Percentiles rank a stretch among this genome's conserved stretches.
phyloP scores from a whole-genome alignment of 1,284 basidiomycete genomes.

The Pyrrhoderma lamaoense region DNA sequence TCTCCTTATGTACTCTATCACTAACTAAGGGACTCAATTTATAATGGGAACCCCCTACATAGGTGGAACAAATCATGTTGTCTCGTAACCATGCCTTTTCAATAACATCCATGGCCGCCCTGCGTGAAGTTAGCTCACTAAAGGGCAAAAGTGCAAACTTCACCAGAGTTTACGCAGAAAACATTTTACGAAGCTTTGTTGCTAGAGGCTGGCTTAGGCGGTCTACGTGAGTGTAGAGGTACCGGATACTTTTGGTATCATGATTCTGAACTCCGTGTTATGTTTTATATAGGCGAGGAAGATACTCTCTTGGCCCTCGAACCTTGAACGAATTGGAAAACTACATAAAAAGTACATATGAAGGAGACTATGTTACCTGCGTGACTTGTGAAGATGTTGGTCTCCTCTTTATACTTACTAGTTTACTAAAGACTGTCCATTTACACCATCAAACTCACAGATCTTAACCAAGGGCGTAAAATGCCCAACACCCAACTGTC shows the following conservation, averaged over 20 bases:
- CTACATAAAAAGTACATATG: constrained; percentile 72
- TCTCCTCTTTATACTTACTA: constrained; percentile 1
- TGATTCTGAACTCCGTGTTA: no score
- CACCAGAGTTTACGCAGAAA: constrained; percentile 69
- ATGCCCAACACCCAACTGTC: constrained; percentile 59
- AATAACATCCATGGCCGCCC: constrained; percentile 66
- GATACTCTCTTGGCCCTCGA: constrained; percentile 73
- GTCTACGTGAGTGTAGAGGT: constrained; percentile 72
- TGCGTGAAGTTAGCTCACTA: constrained; percentile 58
- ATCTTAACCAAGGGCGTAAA: constrained; percentile 60
- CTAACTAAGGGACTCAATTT: background rate
- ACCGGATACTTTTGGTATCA: no score
- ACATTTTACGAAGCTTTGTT: constrained; percentile 70
- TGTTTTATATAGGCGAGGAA: constrained; percentile 46
- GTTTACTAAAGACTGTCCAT: background rate
- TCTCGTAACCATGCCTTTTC: constrained; percentile 69
- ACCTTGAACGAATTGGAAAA: constrained; percentile 65
- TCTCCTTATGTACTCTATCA: constrained; percentile 1
- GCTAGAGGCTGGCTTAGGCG: constrained; percentile 73
- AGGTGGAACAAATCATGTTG: constrained; percentile 86
- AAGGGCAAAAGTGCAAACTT: constrained; percentile 52
- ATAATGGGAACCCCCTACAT: background rate
- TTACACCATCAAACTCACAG: constrained; percentile 28
- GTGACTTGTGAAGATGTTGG: constrained; percentile 64
- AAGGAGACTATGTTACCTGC: constrained; percentile 62